Evolutionary conservation across 768 basidiomycete genomes (phyloP).

Genomic region (Favolaschia claudopus): DNA sequence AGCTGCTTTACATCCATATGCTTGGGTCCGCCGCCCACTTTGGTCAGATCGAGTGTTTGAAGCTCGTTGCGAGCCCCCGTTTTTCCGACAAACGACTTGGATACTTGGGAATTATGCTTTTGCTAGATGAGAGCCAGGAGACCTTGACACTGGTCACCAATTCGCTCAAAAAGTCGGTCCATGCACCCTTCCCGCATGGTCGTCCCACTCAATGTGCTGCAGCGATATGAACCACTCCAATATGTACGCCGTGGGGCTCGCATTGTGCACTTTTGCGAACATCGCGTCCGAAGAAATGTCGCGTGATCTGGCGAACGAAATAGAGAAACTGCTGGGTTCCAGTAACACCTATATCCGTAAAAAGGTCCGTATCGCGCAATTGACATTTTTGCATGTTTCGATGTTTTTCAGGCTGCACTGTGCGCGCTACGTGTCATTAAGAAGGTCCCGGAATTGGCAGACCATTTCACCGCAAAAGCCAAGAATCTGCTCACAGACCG

Average conservation of each 20-base stretch:
- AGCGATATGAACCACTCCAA: slow-evolving; percentile 99
- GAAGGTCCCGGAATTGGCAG: slow-evolving; percentile 94
- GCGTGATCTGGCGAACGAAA: slow-evolving; percentile 95
- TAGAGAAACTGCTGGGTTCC: slow-evolving; percentile 95
- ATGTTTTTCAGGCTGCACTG: slow-evolving; percentile 76
- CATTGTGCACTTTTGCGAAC: slow-evolving; percentile 97
- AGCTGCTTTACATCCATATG: slow-evolving; percentile 99
- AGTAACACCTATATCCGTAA: slow-evolving; percentile 99
- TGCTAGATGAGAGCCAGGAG: slow-evolving; percentile 97
- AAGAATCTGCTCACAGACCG: slow-evolving; percentile 93
- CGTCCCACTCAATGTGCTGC: slow-evolving; percentile 17
- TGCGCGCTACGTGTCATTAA: slow-evolving; percentile 94
- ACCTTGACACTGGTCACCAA: slow-evolving; percentile 97
- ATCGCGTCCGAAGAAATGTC: slow-evolving; percentile 99
- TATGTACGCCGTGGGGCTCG: slow-evolving; percentile 98
- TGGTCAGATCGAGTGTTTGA: slow-evolving; percentile 97
- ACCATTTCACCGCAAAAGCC: slow-evolving; percentile 89
- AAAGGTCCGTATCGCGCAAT: slow-evolving; percentile 66
- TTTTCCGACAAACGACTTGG: slow-evolving; percentile 97
- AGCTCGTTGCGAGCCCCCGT: slow-evolving; percentile 92
- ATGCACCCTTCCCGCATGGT: not conserved
- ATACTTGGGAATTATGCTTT: slow-evolving; percentile 96
- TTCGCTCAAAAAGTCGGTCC: slow-evolving; percentile 91
- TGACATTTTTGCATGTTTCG: slow-evolving; percentile 14
- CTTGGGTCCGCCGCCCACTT: slow-evolving; percentile 98